Evolutionary conservation across 2,329 filamentous ascomycete genomes (phyloP).

Genomic region (Sarocladiaceae sp.): DNA sequence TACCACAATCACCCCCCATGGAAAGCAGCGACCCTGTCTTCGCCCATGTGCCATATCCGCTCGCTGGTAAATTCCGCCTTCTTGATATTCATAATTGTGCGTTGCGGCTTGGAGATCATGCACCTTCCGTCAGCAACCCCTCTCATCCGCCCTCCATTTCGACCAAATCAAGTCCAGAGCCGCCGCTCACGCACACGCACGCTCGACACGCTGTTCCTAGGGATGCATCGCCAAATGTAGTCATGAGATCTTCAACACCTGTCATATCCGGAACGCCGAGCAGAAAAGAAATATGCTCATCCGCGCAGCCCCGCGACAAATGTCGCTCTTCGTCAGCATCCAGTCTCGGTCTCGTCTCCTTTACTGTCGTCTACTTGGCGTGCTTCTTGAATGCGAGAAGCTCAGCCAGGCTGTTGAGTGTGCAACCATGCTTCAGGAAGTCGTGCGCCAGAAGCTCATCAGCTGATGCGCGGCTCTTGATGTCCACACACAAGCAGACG

Average conservation of each 20-base stretch:
- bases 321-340: too few relatives aligned
- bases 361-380: conserved; percentile 42
- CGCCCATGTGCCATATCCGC: background rate
- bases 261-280: conserved; percentile 9
- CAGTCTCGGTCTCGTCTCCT: too few relatives aligned
- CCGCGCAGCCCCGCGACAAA: conserved; percentile 1
- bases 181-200: background rate
- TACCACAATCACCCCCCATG: background rate
- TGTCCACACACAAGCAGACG: conserved; percentile 93
- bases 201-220: background rate
- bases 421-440: conserved; percentile 89
- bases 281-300: conserved; percentile 4
- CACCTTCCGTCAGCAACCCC: too few relatives aligned
- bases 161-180: too few relatives aligned
- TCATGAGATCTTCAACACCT: background rate
- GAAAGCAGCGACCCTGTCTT: background rate
- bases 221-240: conserved; percentile 3
- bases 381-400: conserved; percentile 82
- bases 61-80: too few relatives aligned
- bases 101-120: too few relatives aligned
- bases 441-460: conserved; percentile 86
- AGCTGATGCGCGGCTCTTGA: conserved; percentile 87
- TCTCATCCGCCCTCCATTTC: background rate
- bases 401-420: conserved; percentile 73
- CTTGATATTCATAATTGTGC: too few relatives aligned